These are phyloP conservation scores for Kluyveromyces starmeri DNA, from an alignment of 805 yeast species.

Conservation along the genomic window DNA sequence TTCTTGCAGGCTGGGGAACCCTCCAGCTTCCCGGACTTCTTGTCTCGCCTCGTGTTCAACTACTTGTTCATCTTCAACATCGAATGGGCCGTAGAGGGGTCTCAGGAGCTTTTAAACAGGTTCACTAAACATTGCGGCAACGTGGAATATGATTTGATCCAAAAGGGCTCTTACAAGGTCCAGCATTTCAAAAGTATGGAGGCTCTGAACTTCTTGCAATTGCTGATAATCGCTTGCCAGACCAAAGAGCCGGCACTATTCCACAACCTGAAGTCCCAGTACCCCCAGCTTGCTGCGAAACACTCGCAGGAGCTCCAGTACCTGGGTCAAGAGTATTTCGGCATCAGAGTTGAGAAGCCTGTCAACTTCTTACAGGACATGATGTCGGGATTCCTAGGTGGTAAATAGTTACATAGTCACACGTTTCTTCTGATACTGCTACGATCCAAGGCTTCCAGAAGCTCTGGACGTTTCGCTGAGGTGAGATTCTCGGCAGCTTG, in stretches of 20 bases:
- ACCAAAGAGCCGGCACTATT: slow-evolving; percentile 45
- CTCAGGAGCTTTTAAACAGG: slow-evolving; percentile 29
- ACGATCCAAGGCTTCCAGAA: slow-evolving; percentile 51
- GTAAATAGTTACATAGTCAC: slow-evolving; percentile 13
- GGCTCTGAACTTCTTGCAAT: slow-evolving; percentile 59
- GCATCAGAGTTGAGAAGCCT: slow-evolving; percentile 43
- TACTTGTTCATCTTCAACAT: slow-evolving; percentile 62
- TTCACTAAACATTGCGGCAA: slow-evolving; percentile 20
- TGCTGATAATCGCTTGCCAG: slow-evolving; percentile 52
- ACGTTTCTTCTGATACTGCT: slow-evolving; percentile 35
- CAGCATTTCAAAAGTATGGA: slow-evolving; percentile 34
- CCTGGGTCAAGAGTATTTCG: slow-evolving; percentile 57
- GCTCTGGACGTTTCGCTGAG: slow-evolving; percentile 55
- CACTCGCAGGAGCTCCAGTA: slow-evolving; percentile 38
- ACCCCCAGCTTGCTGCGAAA: slow-evolving; percentile 27
- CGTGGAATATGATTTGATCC: slow-evolving; percentile 19
- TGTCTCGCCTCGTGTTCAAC: slow-evolving; percentile 61
- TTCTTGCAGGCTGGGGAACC: slow-evolving; percentile 23
- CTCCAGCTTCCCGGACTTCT: slow-evolving; percentile 26
- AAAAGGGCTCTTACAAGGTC: slow-evolving; percentile 26
- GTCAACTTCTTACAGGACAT: slow-evolving; percentile 56
- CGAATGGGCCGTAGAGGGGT: slow-evolving; percentile 43
- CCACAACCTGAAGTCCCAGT: slow-evolving; percentile 43
- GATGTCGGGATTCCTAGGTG: slow-evolving; percentile 63
- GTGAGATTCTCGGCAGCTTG: slow-evolving; percentile 57